phyloP scores from a whole-genome alignment of 805 yeast species.

The Nakazawaea peltata region DNA sequence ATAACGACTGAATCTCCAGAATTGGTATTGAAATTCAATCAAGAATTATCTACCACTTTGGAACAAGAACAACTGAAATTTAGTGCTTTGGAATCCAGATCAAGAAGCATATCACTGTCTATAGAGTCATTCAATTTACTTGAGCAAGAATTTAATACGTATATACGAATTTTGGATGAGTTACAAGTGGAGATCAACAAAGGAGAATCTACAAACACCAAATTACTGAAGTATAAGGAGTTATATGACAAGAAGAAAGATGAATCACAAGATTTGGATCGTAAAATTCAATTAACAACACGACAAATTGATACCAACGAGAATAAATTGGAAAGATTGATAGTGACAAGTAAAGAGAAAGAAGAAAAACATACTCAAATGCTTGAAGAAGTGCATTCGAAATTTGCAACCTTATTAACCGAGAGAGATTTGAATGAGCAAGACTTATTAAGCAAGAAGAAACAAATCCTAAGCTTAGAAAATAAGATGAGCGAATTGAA shows the following conservation, averaged over 20 bases:
- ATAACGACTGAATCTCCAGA: conserved; percentile 57
- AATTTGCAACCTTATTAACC: conserved; percentile 39
- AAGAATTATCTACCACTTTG: conserved; percentile 40
- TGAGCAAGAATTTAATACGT: conserved; percentile 35
- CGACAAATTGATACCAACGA: conserved; percentile 40
- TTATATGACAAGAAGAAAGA: conserved; percentile 28
- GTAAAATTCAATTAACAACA: conserved; percentile 37
- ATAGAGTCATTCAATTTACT: conserved; percentile 50
- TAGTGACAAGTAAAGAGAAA: conserved; percentile 36
- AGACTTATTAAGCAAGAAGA: conserved; percentile 39
- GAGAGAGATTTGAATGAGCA: conserved; percentile 40
- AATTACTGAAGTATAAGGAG: conserved; percentile 31
- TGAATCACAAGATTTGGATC: conserved; percentile 29
- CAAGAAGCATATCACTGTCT: conserved; percentile 43
- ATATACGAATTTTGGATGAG: conserved; percentile 39
- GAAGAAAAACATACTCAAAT: conserved; percentile 31
- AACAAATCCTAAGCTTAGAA: conserved; percentile 36
- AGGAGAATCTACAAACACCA: conserved; percentile 31
- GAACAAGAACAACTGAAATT: conserved; percentile 29
- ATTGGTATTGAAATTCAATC: conserved; percentile 41
- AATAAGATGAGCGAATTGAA: conserved; percentile 29
- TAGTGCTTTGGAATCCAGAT: conserved; percentile 34
- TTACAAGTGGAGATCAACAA: conserved; percentile 35
- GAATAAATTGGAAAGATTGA: conserved; percentile 38
- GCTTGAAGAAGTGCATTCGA: conserved; percentile 33